Percentiles rank a stretch among this genome's conserved stretches.
Conservation (phyloP, 2,329 filamentous ascomycete species). For the Diaporthe eres region DNA sequence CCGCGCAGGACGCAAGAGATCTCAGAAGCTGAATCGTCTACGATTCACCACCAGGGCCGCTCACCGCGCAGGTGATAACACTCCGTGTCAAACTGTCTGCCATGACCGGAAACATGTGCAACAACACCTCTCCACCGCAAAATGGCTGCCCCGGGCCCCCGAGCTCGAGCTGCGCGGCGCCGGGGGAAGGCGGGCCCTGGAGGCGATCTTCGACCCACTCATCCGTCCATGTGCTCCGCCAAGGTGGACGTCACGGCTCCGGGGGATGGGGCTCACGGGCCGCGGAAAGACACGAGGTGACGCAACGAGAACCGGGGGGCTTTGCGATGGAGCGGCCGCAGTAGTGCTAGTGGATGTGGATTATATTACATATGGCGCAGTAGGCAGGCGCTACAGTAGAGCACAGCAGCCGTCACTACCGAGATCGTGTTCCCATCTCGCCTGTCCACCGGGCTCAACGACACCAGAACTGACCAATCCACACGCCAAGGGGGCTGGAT, state of each 20-base stretch:
- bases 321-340: not conserved
- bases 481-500: not conserved
- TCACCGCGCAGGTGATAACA: too few relatives aligned
- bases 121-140: not conserved
- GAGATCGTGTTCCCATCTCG: not conserved
- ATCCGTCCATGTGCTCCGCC: not conserved
- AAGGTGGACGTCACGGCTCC: not conserved
- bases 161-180: too few relatives aligned
- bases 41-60: not conserved
- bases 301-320: not conserved
- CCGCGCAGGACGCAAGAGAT: not conserved
- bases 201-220: not conserved
- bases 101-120: not conserved
- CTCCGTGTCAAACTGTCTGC: not conserved
- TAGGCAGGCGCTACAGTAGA: not conserved
- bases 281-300: conserved; percentile 2
- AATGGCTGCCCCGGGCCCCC: too few relatives aligned
- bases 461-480: not conserved
- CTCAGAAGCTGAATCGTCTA: not conserved
- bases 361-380: not conserved
- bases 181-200: not conserved
- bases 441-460: not conserved
- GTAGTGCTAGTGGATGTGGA: not conserved
- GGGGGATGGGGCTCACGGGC: not conserved
- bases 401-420: not conserved